Percentiles rank a stretch among this genome's conserved stretches.
Evolutionary conservation across 2,329 filamentous ascomycete species (phyloP).

Genomic region (Fusarium nelsonii): DNA sequence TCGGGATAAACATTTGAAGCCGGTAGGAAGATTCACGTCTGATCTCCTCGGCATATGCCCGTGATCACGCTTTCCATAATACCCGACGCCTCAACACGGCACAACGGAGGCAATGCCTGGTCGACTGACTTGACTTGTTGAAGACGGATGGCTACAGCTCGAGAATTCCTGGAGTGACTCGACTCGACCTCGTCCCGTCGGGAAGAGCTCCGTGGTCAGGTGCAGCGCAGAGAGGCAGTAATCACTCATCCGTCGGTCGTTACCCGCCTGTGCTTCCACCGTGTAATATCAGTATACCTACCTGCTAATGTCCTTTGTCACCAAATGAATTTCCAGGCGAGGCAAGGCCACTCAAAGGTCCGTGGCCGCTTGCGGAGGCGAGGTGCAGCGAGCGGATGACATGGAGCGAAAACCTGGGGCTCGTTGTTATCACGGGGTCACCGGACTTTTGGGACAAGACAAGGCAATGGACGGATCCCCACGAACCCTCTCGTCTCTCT

Average conservation of each 20-base stretch:
- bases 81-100: slow-evolving; percentile 32
- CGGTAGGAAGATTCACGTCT: slow-evolving; percentile 36
- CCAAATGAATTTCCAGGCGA: slow-evolving; percentile 35
- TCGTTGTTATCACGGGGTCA: slow-evolving; percentile 45
- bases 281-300: not conserved
- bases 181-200: slow-evolving; percentile 37
- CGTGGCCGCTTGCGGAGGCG: slow-evolving; percentile 46
- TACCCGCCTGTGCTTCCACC: slow-evolving; percentile 38
- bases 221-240: slow-evolving; percentile 39
- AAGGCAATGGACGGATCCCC: slow-evolving; percentile 35
- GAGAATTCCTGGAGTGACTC: slow-evolving; percentile 21
- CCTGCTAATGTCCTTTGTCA: slow-evolving; percentile 7
- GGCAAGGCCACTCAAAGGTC: slow-evolving; percentile 34
- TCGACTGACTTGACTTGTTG: slow-evolving; percentile 21
- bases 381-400: slow-evolving; percentile 48
- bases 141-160: slow-evolving; percentile 24
- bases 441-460: slow-evolving; percentile 36
- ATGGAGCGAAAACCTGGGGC: slow-evolving; percentile 41
- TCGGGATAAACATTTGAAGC: slow-evolving; percentile 34
- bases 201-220: slow-evolving; percentile 40
- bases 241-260: slow-evolving; percentile 43
- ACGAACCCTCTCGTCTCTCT: slow-evolving; percentile 7
- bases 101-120: slow-evolving; percentile 25
- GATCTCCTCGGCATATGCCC: slow-evolving; percentile 45
- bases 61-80: slow-evolving; percentile 44